Conservation (phyloP, 192 early-diverging fungal genomes). For the Linnemannia elongata region DNA sequence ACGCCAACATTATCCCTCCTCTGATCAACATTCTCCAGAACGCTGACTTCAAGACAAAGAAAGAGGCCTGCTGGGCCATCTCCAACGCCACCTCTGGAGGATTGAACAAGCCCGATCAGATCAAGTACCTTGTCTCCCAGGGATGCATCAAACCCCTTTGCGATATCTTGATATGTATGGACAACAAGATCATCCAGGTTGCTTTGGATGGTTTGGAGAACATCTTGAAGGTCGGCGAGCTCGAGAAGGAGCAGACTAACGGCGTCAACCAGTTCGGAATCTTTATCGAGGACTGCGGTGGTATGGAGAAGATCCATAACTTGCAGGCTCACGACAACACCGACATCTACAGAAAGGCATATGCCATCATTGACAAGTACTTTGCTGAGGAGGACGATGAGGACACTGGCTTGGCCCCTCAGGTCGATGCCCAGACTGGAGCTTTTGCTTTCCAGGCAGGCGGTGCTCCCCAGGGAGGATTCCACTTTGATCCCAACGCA, state of each 20-base stretch:
- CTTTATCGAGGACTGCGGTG: constrained; percentile 93
- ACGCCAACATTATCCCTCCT: constrained; percentile 94
- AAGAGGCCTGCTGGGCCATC: constrained; percentile 99
- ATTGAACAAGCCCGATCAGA: constrained; percentile 91
- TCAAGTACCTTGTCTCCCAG: constrained; percentile 92
- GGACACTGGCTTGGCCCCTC: constrained; percentile 79
- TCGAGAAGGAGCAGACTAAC: constrained; percentile 75
- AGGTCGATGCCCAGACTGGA: constrained; percentile 81
- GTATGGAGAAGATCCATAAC: constrained; percentile 95
- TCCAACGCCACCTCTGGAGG: constrained; percentile 98
- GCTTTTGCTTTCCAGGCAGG: constrained; percentile 83
- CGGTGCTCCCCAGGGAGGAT: constrained; percentile 82
- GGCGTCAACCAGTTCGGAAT: constrained; percentile 90
- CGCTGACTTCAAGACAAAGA: constrained; percentile 98
- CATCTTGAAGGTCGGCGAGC: constrained; percentile 96
- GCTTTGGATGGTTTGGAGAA: constrained; percentile 98
- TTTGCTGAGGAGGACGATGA: constrained; percentile 90
- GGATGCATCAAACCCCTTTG: constrained; percentile 97
- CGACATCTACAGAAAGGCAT: constrained; percentile 98
- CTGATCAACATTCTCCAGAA: constrained; percentile 87
- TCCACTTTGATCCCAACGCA: constrained; percentile 75
- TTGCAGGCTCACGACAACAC: constrained; percentile 95
- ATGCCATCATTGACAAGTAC: constrained; percentile 96
- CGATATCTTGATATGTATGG: constrained; percentile 90
- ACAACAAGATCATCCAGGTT: constrained; percentile 97